phyloP scores from a whole-genome alignment of 176 grass and related monocot species.

The Eleusine coracana region DNA sequence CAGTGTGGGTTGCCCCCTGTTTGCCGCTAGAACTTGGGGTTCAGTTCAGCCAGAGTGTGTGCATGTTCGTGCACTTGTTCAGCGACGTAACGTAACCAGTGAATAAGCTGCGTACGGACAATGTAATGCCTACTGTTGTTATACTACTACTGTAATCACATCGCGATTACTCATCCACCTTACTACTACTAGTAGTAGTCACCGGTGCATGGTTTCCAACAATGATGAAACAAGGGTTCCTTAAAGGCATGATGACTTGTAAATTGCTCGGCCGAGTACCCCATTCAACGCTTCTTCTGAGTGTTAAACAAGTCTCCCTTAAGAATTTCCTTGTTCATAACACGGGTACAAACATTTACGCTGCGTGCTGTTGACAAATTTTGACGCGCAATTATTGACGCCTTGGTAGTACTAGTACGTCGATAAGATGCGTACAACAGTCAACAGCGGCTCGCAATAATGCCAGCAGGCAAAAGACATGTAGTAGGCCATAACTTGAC shows the following conservation, averaged over 20 bases:
- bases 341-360: not conserved
- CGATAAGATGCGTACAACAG: not conserved
- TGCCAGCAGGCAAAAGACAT: slow-evolving; percentile 8
- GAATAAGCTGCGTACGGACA: not conserved
- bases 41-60: not conserved
- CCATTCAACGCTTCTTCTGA: too few species aligned
- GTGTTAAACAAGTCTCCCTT: not conserved
- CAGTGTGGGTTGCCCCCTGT: not conserved
- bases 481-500: slow-evolving; percentile 35
- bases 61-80: too few species aligned
- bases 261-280: not conserved
- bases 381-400: not conserved
- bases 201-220: not conserved
- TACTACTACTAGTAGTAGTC: not conserved
- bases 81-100: not conserved
- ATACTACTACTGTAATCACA: not conserved
- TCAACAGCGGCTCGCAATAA: not conserved
- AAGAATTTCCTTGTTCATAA: too few species aligned
- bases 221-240: not conserved
- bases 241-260: not conserved
- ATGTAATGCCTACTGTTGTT: not conserved
- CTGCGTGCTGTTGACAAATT: not conserved
- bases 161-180: not conserved
- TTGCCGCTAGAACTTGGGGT: not conserved
- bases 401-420: not conserved